Evolutionary conservation across 805 yeast genomes (phyloP).

Genomic region (Monosporozyma yasuniensis): DNA sequence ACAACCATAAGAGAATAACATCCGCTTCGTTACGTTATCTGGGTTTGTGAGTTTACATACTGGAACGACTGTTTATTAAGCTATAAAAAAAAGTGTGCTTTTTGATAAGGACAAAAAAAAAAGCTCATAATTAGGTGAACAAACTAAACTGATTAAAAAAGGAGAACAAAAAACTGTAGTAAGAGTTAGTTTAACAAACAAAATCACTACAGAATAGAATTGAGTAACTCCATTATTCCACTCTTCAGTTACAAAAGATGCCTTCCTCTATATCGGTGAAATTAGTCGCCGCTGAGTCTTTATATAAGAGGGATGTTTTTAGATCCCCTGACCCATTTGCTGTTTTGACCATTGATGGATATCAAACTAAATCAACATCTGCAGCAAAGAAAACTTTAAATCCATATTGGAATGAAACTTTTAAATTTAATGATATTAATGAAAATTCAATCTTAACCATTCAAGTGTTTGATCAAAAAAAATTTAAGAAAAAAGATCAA

Average conservation of each 20-base stretch:
- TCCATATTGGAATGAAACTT: constrained; percentile 96
- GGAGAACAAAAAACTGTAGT: no score
- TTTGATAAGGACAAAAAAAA: no score
- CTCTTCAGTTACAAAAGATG: constrained; percentile 10
- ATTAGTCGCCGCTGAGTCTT: constrained; percentile 91
- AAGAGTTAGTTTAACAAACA: no score
- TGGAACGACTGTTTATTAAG: no score
- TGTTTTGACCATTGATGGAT: constrained; percentile 93
- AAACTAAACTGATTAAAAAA: no score
- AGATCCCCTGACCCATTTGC: constrained; percentile 98
- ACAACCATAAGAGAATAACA: no score
- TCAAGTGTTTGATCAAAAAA: constrained; percentile 94
- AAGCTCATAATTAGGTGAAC: no score
- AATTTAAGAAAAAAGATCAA: constrained; percentile 96
- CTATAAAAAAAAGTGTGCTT: no score
- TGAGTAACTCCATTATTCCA: no score
- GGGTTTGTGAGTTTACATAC: no score
- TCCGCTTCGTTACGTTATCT: no score
- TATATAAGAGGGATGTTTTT: constrained; percentile 90
- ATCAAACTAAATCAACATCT: constrained; percentile 89
- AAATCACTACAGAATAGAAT: no score
- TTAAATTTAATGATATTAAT: constrained; percentile 60
- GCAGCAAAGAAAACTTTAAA: constrained; percentile 89
- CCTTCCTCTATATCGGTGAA: constrained; percentile 45
- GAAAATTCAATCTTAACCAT: constrained; percentile 82